Conservation (phyloP, 768 basidiomycete species). For the Guyanaporus albipodus region DNA sequence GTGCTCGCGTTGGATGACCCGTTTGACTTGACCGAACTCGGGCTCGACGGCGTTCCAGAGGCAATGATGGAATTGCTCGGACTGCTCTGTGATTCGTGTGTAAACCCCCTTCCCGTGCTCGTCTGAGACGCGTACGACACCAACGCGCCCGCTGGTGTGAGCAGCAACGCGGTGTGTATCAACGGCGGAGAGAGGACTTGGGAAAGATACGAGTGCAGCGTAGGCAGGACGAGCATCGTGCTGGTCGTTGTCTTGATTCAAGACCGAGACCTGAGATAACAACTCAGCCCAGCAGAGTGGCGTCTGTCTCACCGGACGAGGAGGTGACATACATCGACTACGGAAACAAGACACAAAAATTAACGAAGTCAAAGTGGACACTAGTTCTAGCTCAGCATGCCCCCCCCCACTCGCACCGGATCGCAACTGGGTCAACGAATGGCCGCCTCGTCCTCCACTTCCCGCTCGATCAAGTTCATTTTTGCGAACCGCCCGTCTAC, state of each 20-base stretch:
- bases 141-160: constrained; percentile 72
- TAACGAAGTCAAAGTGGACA: constrained; percentile 1
- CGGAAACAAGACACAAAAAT: constrained; percentile 14
- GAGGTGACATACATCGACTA: constrained; percentile 10
- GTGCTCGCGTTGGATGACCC: constrained; percentile 4
- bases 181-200: constrained; percentile 56
- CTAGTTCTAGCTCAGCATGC: too few species aligned
- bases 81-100: constrained; percentile 6
- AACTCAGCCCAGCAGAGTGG: background rate
- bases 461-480: too few species aligned
- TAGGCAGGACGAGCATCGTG: constrained; percentile 65
- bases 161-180: constrained; percentile 66
- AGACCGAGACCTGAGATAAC: background rate
- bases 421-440: too few species aligned
- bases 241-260: background rate
- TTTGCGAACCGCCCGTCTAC: too few species aligned
- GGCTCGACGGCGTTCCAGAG: constrained; percentile 10
- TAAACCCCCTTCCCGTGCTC: constrained; percentile 21
- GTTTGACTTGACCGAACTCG: constrained; percentile 10
- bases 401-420: constrained; percentile 11
- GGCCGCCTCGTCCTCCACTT: too few species aligned
- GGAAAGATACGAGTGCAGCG: constrained; percentile 60
- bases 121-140: constrained; percentile 57
- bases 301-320: too few species aligned
- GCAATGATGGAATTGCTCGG: constrained; percentile 1